A percentile compares a stretch with the other conserved stretches of the same genome.
phyloP scores from a whole-genome alignment of 805 yeast species.

The Starmerella geochares region DNA sequence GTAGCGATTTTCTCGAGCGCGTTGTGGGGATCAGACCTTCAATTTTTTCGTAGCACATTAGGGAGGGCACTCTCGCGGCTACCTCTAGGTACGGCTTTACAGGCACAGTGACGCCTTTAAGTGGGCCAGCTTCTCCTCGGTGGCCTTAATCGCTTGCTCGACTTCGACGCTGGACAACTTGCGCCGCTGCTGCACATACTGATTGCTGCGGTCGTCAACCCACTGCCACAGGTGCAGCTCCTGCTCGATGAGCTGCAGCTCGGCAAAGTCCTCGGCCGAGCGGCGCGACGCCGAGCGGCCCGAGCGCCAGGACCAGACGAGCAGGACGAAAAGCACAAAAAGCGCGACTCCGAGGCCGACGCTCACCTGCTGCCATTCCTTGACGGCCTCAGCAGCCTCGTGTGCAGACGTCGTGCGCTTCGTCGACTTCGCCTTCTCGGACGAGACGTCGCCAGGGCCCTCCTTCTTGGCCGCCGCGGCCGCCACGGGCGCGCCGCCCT shows the following conservation, averaged over 20 bases:
- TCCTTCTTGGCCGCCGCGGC: conserved; percentile 5
- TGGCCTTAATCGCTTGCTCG: conserved; percentile 23
- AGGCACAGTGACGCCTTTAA: conserved; percentile 18
- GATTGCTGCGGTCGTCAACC: conserved; percentile 42
- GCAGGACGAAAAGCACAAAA: conserved; percentile 15
- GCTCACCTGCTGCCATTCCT: conserved; percentile 20
- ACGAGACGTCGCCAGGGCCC: conserved; percentile 10
- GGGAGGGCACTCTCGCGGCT: too few species aligned
- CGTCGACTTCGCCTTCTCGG: conserved; percentile 11
- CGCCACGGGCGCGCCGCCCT: neutral
- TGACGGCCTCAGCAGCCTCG: conserved; percentile 20
- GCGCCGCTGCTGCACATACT: conserved; percentile 19
- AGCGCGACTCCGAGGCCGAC: conserved; percentile 11
- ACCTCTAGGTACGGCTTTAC: neutral
- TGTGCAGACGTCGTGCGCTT: conserved; percentile 13
- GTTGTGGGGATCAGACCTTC: too few species aligned
- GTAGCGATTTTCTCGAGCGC: too few species aligned
- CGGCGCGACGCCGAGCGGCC: conserved; percentile 2
- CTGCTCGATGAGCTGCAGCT: conserved; percentile 34
- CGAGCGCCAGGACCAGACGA: conserved; percentile 10
- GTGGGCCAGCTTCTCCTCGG: conserved; percentile 22
- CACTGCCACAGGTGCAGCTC: conserved; percentile 66
- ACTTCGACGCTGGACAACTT: conserved; percentile 17
- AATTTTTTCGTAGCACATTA: too few species aligned
- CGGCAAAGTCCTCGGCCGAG: conserved; percentile 10